Conservation (phyloP, 2,329 filamentous ascomycete species). For the Endothia cerciana region DNA sequence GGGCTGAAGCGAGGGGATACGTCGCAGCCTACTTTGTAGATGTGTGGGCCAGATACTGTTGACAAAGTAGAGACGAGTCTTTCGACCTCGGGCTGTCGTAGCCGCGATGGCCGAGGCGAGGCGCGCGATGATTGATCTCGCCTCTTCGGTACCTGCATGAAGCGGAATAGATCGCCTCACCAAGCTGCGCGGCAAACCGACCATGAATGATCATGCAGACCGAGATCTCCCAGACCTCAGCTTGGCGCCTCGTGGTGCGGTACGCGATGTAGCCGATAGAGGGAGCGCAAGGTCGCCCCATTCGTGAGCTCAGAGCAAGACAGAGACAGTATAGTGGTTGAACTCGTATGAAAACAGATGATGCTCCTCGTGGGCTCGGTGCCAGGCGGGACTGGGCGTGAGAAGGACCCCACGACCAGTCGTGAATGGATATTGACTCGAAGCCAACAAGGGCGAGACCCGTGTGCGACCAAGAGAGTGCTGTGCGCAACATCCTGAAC, state of each 20-base stretch:
- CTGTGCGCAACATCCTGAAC: slow-evolving; percentile 11
- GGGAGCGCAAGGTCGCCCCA: background rate
- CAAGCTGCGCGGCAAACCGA: background rate
- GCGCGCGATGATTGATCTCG: background rate
- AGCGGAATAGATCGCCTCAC: background rate
- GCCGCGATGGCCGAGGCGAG: background rate
- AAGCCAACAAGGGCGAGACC: slow-evolving; percentile 8
- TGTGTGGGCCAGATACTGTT: background rate
- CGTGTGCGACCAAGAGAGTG: slow-evolving; percentile 7
- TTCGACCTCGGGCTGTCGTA: background rate
- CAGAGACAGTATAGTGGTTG: background rate
- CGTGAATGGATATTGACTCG: background rate
- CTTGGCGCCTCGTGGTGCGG: background rate
- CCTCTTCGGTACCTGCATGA: background rate
- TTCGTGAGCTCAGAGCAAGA: background rate
- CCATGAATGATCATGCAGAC: background rate
- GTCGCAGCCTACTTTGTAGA: background rate
- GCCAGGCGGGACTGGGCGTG: background rate
- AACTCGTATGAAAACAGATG: background rate
- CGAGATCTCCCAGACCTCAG: background rate
- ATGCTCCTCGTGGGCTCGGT: background rate
- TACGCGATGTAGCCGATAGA: background rate
- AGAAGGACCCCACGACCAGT: background rate
- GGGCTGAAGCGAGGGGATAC: background rate
- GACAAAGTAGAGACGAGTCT: background rate